Conservation (phyloP, 2,329 filamentous ascomycete genomes). For the Trichophyton benhamiae region DNA sequence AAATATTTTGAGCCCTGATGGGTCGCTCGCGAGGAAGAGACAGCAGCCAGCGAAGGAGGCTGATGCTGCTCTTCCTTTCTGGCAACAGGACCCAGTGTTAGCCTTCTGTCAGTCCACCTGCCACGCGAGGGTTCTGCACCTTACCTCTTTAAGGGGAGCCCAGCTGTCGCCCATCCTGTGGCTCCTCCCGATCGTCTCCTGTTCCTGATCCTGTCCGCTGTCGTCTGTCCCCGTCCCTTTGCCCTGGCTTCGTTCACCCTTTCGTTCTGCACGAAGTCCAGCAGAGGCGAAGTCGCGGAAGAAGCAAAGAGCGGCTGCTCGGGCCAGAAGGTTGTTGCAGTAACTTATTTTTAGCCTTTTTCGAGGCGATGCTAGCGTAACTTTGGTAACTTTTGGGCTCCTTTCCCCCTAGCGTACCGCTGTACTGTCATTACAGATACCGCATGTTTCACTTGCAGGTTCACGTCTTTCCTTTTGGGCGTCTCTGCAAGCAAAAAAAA, state of each 20-base stretch:
- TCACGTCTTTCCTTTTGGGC: constrained; percentile 3
- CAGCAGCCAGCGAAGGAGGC: too few relatives aligned
- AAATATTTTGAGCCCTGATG: too few relatives aligned
- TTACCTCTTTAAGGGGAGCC: background rate
- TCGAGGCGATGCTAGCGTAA: constrained; percentile 1
- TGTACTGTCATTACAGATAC: background rate
- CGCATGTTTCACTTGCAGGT: constrained; percentile 4
- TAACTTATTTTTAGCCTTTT: constrained; percentile 1
- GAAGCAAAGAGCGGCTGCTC: background rate
- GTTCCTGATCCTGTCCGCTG: background rate
- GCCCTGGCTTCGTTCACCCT: too few relatives aligned
- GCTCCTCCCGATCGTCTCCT: background rate
- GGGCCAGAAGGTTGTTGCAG: background rate
- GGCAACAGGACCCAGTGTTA: background rate
- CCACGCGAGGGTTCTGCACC: background rate
- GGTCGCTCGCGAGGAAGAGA: too few relatives aligned
- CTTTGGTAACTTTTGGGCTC: background rate
- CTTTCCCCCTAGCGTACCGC: background rate
- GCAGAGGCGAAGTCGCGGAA: background rate
- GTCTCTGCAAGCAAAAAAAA: background rate
- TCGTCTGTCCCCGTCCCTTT: background rate
- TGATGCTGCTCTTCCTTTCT: too few relatives aligned
- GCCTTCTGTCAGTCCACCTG: background rate
- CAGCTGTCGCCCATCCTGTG: background rate
- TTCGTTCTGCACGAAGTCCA: background rate